These are phyloP conservation scores for Ammopiptanthus mongolicus DNA, from an alignment of 306 rosid species.

Conservation along the genomic window DNA sequence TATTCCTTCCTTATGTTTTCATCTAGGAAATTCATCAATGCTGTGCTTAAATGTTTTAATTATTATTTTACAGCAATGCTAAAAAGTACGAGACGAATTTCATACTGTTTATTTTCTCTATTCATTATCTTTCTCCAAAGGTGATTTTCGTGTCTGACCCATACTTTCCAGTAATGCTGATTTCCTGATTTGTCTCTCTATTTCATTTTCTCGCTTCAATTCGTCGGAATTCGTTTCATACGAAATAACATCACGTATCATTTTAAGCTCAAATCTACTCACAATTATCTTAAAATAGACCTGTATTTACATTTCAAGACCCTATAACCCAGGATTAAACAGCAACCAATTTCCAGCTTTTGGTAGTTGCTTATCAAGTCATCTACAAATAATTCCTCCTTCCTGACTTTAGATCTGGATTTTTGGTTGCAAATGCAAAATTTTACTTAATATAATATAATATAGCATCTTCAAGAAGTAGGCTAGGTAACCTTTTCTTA, in stretches of 20 bases:
- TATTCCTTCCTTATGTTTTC: neutral
- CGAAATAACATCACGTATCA: neutral
- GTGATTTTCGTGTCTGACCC: too few species aligned
- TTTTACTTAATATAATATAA: too few species aligned
- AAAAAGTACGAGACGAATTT: too few species aligned
- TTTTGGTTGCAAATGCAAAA: neutral
- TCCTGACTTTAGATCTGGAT: neutral
- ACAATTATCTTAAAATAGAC: neutral
- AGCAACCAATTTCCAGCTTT: neutral
- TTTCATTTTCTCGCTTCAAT: too few species aligned
- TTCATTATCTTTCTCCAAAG: too few species aligned
- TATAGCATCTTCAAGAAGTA: too few species aligned
- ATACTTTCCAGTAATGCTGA: too few species aligned
- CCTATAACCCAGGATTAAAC: neutral
- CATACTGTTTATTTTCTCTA: too few species aligned
- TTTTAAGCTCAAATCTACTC: constrained; percentile 1
- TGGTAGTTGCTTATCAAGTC: neutral
- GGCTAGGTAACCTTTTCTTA: too few species aligned
- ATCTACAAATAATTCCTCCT: neutral
- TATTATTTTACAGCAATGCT: too few species aligned
- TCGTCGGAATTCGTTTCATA: too few species aligned
- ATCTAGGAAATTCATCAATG: neutral
- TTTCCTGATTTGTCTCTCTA: too few species aligned
- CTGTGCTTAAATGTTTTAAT: neutral
- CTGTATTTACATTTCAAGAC: neutral